These are phyloP conservation scores for Claviceps quebecensis DNA, from an alignment of 2,329 filamentous ascomycete species.

Conservation along the genomic window DNA sequence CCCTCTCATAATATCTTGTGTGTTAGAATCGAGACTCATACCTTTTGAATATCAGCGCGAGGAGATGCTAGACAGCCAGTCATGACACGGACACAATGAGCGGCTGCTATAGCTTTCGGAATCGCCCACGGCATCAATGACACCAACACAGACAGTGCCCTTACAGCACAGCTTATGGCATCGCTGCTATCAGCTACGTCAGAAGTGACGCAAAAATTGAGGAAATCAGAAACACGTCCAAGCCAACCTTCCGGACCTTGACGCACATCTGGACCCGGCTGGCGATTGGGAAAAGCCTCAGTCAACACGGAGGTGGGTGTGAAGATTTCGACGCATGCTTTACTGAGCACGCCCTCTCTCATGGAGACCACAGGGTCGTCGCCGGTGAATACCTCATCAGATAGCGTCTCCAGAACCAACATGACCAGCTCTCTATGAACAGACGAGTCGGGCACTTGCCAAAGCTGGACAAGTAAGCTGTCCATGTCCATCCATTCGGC, in stretches of 20 bases:
- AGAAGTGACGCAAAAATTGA: slow-evolving; percentile 57
- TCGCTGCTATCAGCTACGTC: slow-evolving; percentile 51
- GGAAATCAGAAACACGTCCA: slow-evolving; percentile 56
- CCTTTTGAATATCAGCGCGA: slow-evolving; percentile 61
- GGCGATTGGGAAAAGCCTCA: slow-evolving; percentile 62
- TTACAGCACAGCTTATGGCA: slow-evolving; percentile 56
- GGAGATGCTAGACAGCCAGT: slow-evolving; percentile 57
- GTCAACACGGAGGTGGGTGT: slow-evolving; percentile 63
- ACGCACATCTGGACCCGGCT: slow-evolving; percentile 54
- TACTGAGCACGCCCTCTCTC: slow-evolving; percentile 70
- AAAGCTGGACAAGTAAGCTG: slow-evolving; percentile 62
- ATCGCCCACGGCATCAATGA: slow-evolving; percentile 80
- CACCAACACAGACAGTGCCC: slow-evolving; percentile 62
- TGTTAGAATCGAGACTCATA: slow-evolving; percentile 15
- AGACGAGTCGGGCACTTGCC: slow-evolving; percentile 52
- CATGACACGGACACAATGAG: slow-evolving; percentile 55
- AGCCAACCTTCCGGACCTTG: slow-evolving; percentile 81
- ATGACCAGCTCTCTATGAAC: slow-evolving; percentile 75
- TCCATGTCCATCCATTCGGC: slow-evolving; percentile 94
- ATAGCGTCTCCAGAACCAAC: slow-evolving; percentile 76
- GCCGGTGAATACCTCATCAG: slow-evolving; percentile 84
- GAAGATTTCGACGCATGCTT: slow-evolving; percentile 86
- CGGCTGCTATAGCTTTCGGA: slow-evolving; percentile 62
- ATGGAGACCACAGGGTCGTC: slow-evolving; percentile 79
- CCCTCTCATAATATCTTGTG: too few species aligned